Evolutionary conservation across 441 rosid genomes (phyloP).

Genomic region (Pelargonium cotyledonis): DNA sequence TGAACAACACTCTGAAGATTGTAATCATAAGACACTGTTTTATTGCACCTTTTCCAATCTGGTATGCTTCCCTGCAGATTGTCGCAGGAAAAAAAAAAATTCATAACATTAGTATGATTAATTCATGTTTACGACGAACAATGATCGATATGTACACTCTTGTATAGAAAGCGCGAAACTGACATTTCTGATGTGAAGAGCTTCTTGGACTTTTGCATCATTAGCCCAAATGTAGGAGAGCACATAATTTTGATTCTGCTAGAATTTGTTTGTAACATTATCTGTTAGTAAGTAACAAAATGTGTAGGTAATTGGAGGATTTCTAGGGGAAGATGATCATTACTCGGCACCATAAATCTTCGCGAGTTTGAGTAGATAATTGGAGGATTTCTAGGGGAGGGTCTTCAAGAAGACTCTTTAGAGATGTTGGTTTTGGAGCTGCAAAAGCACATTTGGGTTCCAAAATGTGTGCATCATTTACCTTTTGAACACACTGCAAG

Average conservation of each 20-base stretch:
- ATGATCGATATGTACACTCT: conserved; percentile 7
- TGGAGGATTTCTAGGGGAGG: background rate
- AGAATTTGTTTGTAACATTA: background rate
- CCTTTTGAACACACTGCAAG: background rate
- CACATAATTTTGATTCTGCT: conserved; percentile 36
- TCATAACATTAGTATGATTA: too few relatives aligned
- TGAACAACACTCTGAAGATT: conserved; percentile 28
- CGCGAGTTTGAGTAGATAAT: background rate
- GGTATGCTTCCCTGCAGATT: conserved; percentile 28
- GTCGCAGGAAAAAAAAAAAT: too few relatives aligned
- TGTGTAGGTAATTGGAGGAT: too few relatives aligned
- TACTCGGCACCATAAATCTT: background rate
- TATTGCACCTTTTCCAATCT: conserved; percentile 50
- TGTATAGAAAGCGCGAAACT: conserved; percentile 28
- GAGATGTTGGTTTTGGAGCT: background rate
- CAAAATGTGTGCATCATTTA: background rate
- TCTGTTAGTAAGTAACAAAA: background rate
- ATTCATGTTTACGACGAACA: too few relatives aligned
- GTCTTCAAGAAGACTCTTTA: background rate
- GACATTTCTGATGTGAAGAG: conserved; percentile 47
- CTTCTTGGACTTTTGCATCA: conserved; percentile 42
- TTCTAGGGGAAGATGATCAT: too few relatives aligned
- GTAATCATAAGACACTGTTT: conserved; percentile 29
- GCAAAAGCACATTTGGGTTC: background rate
- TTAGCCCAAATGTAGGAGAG: conserved; percentile 49